Evolutionary conservation across 176 grass and related monocot genomes (phyloP).

Genomic region (Musa schizocarpa): DNA sequence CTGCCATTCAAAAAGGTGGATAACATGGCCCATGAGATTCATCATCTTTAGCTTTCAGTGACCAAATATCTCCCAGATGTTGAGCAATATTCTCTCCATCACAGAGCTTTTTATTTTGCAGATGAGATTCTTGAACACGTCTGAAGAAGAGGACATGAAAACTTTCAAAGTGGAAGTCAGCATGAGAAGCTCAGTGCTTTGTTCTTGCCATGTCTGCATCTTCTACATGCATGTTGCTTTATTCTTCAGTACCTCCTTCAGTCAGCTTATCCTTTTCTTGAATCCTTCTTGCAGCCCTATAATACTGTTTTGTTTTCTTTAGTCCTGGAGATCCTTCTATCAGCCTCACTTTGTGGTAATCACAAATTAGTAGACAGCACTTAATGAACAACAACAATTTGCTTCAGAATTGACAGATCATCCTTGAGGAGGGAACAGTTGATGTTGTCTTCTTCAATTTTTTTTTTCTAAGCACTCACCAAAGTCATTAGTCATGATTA

Average conservation of each 20-base stretch:
- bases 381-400: no score
- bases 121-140: slow-evolving; percentile 11
- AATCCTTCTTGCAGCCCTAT: not conserved
- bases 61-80: not conserved
- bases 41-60: not conserved
- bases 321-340: no score
- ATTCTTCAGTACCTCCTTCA: slow-evolving; percentile 10
- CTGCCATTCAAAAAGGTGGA: not conserved
- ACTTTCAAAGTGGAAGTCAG: not conserved
- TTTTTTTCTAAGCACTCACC: no score
- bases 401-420: no score
- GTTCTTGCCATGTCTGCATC: not conserved
- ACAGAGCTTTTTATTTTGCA: not conserved
- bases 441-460: no score
- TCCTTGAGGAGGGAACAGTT: no score
- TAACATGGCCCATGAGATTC: not conserved
- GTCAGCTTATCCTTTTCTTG: not conserved
- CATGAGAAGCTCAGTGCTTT: not conserved
- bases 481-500: no score
- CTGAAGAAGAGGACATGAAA: not conserved
- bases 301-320: not conserved
- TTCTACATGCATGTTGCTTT: not conserved
- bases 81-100: not conserved
- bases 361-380: no score
- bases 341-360: no score